Conservation (phyloP, 169 alveolate genomes). For the Cryptosporidium felis region DNA sequence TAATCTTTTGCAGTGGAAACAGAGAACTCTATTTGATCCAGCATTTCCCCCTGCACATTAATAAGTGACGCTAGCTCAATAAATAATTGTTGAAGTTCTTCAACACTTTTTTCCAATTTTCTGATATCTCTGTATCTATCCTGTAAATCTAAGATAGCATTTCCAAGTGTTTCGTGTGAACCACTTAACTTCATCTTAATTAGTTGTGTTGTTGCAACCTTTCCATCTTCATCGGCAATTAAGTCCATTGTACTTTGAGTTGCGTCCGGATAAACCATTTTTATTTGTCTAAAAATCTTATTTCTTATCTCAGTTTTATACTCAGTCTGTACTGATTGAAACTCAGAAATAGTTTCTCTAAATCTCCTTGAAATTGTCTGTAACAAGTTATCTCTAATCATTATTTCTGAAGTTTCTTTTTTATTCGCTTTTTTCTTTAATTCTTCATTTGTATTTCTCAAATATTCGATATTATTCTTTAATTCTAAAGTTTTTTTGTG, state of each 20-base stretch:
- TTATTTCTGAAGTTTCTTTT: slow-evolving; percentile 46
- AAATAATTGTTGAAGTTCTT: slow-evolving; percentile 84
- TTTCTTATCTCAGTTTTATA: slow-evolving; percentile 47
- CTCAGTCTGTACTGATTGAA: slow-evolving; percentile 72
- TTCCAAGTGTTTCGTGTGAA: slow-evolving; percentile 80
- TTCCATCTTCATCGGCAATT: slow-evolving; percentile 72
- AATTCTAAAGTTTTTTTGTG: slow-evolving; percentile 39
- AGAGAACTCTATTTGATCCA: slow-evolving; percentile 82
- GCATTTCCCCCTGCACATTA: slow-evolving; percentile 84
- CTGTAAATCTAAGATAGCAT: slow-evolving; percentile 83
- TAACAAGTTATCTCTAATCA: slow-evolving; percentile 73
- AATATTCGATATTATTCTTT: slow-evolving; percentile 67
- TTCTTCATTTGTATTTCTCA: slow-evolving; percentile 47
- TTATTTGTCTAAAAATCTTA: slow-evolving; percentile 72
- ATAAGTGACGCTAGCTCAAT: slow-evolving; percentile 85
- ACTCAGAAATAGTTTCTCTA: slow-evolving; percentile 70
- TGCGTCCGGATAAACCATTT: slow-evolving; percentile 77
- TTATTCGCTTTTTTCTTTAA: slow-evolving; percentile 37
- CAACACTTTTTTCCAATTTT: slow-evolving; percentile 83
- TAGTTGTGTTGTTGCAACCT: slow-evolving; percentile 68
- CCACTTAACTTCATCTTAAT: slow-evolving; percentile 78
- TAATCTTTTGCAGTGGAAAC: slow-evolving; percentile 80
- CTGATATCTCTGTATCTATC: slow-evolving; percentile 84
- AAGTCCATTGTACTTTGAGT: slow-evolving; percentile 52
- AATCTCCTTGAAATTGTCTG: slow-evolving; percentile 73